A percentile compares a stretch with the other conserved stretches of the same genome.
Evolutionary conservation across 2,329 filamentous ascomycete genomes (phyloP).

Genomic region (Leptoxyphium fumago): DNA sequence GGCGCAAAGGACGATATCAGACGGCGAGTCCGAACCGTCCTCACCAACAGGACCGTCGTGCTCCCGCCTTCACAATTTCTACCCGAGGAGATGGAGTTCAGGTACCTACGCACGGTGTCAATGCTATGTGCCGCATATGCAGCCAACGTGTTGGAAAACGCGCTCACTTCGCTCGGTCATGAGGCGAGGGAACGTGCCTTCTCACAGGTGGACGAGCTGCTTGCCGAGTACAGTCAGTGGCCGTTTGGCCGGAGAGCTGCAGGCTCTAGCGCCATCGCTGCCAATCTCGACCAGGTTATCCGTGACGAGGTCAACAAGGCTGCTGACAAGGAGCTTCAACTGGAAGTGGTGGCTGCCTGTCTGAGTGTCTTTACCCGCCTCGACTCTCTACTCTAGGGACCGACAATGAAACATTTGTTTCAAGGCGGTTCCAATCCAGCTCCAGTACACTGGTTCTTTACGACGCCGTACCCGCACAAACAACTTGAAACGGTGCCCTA

Average conservation of each 20-base stretch:
- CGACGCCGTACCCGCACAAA: too few species aligned
- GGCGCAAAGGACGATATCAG: slow-evolving; percentile 97
- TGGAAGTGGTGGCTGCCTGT: slow-evolving; percentile 94
- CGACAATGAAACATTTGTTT: too few species aligned
- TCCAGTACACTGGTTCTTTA: too few species aligned
- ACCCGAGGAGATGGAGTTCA: slow-evolving; percentile 86
- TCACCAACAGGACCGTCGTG: slow-evolving; percentile 88
- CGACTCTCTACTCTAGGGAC: slow-evolving; percentile 70
- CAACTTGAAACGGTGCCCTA: too few species aligned
- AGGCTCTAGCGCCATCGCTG: slow-evolving; percentile 70
- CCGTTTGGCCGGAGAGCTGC: slow-evolving; percentile 73
- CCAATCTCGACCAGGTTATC: slow-evolving; percentile 79
- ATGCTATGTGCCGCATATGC: slow-evolving; percentile 99
- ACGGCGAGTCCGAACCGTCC: slow-evolving; percentile 76
- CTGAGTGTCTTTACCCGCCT: slow-evolving; percentile 94
- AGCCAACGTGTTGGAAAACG: slow-evolving; percentile 95
- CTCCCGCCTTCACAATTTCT: slow-evolving; percentile 76
- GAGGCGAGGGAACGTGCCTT: slow-evolving; percentile 90
- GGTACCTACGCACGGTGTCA: slow-evolving; percentile 77
- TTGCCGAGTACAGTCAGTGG: slow-evolving; percentile 95
- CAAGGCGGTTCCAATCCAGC: too few species aligned
- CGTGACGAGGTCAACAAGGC: slow-evolving; percentile 71
- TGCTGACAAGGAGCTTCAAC: slow-evolving; percentile 89
- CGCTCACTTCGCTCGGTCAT: slow-evolving; percentile 82
- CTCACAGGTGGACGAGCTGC: slow-evolving; percentile 87